Evolutionary conservation across 768 basidiomycete genomes (phyloP).

Genomic region (Hericium rajendrae): DNA sequence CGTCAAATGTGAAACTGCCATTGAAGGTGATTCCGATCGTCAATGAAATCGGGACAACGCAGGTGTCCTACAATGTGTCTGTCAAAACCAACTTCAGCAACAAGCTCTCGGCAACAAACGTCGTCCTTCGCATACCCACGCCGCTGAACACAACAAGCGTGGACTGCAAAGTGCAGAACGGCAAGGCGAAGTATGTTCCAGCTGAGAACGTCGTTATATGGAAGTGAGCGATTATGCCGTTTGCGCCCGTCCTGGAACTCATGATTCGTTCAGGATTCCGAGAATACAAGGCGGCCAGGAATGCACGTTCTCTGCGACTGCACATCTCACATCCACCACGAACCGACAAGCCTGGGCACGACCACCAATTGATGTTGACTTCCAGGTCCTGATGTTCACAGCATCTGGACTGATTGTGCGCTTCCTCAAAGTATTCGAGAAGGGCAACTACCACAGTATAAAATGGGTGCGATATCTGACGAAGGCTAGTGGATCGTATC

Average conservation of each 20-base stretch:
- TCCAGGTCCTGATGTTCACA: slow-evolving; percentile 99
- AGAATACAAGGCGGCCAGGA: slow-evolving; percentile 91
- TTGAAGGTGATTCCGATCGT: slow-evolving; percentile 84
- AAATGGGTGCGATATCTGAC: slow-evolving; percentile 96
- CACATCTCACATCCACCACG: slow-evolving; percentile 80
- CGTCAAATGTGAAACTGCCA: slow-evolving; percentile 92
- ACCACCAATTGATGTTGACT: slow-evolving; percentile 96
- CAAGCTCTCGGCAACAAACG: slow-evolving; percentile 88
- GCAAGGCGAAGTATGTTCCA: slow-evolving; percentile 96
- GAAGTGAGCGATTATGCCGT: slow-evolving; percentile 60
- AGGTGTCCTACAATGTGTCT: slow-evolving; percentile 84
- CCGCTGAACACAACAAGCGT: slow-evolving; percentile 90
- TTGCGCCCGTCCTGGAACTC: background rate
- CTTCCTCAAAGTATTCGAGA: slow-evolving; percentile 98
- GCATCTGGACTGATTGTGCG: slow-evolving; percentile 92
- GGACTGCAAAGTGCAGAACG: slow-evolving; percentile 82
- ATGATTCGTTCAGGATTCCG: slow-evolving; percentile 56
- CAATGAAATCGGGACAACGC: slow-evolving; percentile 84
- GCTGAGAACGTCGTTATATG: slow-evolving; percentile 94
- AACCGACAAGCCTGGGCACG: slow-evolving; percentile 94
- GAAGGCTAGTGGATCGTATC: slow-evolving; percentile 89
- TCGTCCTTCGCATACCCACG: slow-evolving; percentile 91
- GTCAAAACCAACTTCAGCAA: slow-evolving; percentile 83
- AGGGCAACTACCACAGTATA: slow-evolving; percentile 85
- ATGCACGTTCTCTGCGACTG: slow-evolving; percentile 74